phyloP scores from a whole-genome alignment of 495 filamentous ascomycete genomes.

The Aspergillus wentii region DNA sequence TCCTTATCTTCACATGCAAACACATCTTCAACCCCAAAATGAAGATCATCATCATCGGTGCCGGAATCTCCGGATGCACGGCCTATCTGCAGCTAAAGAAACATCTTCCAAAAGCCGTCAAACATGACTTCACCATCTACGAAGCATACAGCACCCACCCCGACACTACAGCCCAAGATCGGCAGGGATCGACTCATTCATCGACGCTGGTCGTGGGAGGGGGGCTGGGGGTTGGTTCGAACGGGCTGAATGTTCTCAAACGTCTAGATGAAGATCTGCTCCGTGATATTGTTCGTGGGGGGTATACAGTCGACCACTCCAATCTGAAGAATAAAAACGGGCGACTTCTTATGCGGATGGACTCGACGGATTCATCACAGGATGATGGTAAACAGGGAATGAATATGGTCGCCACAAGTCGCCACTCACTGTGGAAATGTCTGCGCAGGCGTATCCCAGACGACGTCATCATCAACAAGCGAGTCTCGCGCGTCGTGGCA shows the following conservation, averaged over 20 bases:
- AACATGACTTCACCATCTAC: conserved; percentile 33
- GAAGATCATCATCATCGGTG: conserved; percentile 53
- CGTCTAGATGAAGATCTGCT: conserved; percentile 34
- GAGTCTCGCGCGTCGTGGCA: conserved; percentile 18
- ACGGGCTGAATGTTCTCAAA: conserved; percentile 42
- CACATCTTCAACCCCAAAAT: too few species aligned
- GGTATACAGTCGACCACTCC: conserved; percentile 30
- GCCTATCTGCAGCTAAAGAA: conserved; percentile 46
- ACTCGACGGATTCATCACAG: conserved; percentile 6
- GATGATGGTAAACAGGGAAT: conserved; percentile 8
- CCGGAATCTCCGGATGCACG: conserved; percentile 44
- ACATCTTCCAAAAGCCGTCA: conserved; percentile 28
- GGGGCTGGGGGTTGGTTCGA: conserved; percentile 44
- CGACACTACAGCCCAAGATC: conserved; percentile 15
- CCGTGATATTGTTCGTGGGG: conserved; percentile 25
- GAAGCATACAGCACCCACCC: conserved; percentile 30
- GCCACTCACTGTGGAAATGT: conserved; percentile 31
- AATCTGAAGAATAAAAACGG: conserved; percentile 35
- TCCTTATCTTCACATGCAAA: too few species aligned
- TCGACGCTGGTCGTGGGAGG: conserved; percentile 42
- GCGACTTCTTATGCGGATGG: conserved; percentile 20
- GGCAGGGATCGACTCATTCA: conserved; percentile 12
- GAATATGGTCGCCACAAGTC: conserved; percentile 28
- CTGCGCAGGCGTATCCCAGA: conserved; percentile 26
- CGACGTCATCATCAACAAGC: conserved; percentile 22